These are phyloP conservation scores for Termitomyces sp. DNA, from an alignment of 768 basidiomycete species.

Conservation along the genomic window DNA sequence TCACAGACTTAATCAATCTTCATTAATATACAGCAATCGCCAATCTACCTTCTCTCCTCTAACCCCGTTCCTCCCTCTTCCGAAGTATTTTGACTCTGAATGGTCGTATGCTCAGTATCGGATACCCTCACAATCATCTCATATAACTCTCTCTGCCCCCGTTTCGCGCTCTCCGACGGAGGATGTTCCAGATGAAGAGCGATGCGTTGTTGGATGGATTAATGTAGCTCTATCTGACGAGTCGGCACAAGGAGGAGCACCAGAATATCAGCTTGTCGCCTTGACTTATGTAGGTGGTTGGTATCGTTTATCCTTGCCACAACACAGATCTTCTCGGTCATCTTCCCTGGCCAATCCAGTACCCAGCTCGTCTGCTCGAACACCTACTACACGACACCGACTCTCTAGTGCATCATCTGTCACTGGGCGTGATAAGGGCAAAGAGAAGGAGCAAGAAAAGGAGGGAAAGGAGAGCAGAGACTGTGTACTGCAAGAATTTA, in stretches of 20 bases:
- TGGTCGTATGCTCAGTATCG: slow-evolving; percentile 95
- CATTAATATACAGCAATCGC: slow-evolving; percentile 55
- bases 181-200: slow-evolving; percentile 77
- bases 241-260: slow-evolving; percentile 17
- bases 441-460: slow-evolving; percentile 57
- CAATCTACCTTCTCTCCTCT: slow-evolving; percentile 81
- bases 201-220: slow-evolving; percentile 87
- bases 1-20: not conserved
- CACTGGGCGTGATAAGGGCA: slow-evolving; percentile 54
- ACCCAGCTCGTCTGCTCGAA: slow-evolving; percentile 43
- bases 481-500: slow-evolving; percentile 71
- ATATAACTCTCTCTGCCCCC: slow-evolving; percentile 73
- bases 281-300: slow-evolving; percentile 90
- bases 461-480: slow-evolving; percentile 60
- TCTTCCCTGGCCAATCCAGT: slow-evolving; percentile 13
- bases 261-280: slow-evolving; percentile 77
- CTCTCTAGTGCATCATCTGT: slow-evolving; percentile 57
- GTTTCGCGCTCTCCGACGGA: slow-evolving; percentile 49
- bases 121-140: slow-evolving; percentile 80
- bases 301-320: slow-evolving; percentile 79
- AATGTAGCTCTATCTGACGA: slow-evolving; percentile 42
- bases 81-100: slow-evolving; percentile 92
- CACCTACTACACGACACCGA: slow-evolving; percentile 39
- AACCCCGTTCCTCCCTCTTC: slow-evolving; percentile 76
- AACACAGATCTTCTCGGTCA: slow-evolving; percentile 20